Base-by-base conservation (phyloP, 331 rosid genomes). In the Arachis monticola region DNA sequence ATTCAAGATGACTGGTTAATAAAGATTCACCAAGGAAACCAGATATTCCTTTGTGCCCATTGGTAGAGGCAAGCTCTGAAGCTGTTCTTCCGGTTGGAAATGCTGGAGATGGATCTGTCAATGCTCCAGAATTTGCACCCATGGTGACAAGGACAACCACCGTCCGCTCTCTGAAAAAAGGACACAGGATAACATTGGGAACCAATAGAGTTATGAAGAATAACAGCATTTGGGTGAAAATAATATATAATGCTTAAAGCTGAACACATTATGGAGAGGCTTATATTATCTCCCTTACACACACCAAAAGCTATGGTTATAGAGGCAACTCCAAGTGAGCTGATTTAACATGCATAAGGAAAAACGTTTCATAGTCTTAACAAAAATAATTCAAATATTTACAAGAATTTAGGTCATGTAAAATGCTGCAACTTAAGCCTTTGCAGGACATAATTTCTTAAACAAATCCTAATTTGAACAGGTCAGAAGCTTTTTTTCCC, bases 21-120 rank as follows among this genome's bases (percentile, higher is more conserved):
- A 83, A 79, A 67, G 89, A 80, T 85, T 92, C 98, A 0, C 91
- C 98, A 57, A 92, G 88, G 80, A 90, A 90, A 76, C 98, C 98
- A 72, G 98, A 81, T 52, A 92, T 87, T 72, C 98, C 98, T 83
- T 92, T 92, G 79, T 92, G 93, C 40, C 93, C 90, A 0, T 77
- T 87, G 35, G 14, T 75, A 82, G 93, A 90, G 44, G 98, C 98
- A 61, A 92, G 89, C 62, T 92, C 98, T 14, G 96, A 89, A 27
- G 98, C 87, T 81, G 89, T 60, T 87, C 77, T 82, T 47, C 95
- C 93, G 30, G 59, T 72, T 10, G 83, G 90, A 81, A 69, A 75
- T 75, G 79, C 88, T 48, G 95, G 96, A 77, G 95, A 81, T 62
- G 98, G 98, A 83, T 92, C 98, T 1, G 98, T 82, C 72, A 42